Evolutionary conservation across 2,329 filamentous ascomycete species (phyloP).

Genomic region (Fusarium chaquense): DNA sequence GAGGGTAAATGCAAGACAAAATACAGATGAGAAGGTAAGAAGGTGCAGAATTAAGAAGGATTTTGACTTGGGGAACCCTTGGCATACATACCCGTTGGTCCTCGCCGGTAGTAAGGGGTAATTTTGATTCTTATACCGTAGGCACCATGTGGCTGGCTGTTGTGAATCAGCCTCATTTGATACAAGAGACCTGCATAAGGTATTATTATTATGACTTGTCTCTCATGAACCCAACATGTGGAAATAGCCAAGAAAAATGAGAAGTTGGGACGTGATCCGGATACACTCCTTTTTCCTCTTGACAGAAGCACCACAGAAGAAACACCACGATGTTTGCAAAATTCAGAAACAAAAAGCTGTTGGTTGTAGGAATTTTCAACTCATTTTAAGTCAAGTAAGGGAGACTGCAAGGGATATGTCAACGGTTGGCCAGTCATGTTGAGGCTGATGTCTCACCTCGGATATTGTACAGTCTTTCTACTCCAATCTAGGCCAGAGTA

Average conservation of each 20-base stretch:
- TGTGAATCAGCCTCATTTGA: neutral
- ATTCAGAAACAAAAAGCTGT: neutral
- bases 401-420: neutral
- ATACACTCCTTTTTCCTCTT: neutral
- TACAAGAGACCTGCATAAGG: neutral
- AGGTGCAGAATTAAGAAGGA: neutral
- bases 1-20: too few relatives aligned
- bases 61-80: neutral
- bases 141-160: slow-evolving; percentile 2
- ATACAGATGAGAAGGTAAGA: too few relatives aligned
- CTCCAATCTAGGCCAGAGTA: neutral
- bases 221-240: neutral
- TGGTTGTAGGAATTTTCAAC: neutral
- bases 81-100: neutral
- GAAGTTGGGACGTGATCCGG: neutral
- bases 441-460: neutral
- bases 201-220: neutral
- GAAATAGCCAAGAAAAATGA: neutral
- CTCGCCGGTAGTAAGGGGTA: neutral
- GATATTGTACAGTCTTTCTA: neutral
- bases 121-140: neutral
- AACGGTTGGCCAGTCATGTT: neutral
- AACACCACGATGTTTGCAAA: neutral
- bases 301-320: neutral
- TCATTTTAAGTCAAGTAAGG: neutral